Evolutionary conservation across 305 asterid genomes (phyloP).

Genomic region (Plantago rigida): DNA sequence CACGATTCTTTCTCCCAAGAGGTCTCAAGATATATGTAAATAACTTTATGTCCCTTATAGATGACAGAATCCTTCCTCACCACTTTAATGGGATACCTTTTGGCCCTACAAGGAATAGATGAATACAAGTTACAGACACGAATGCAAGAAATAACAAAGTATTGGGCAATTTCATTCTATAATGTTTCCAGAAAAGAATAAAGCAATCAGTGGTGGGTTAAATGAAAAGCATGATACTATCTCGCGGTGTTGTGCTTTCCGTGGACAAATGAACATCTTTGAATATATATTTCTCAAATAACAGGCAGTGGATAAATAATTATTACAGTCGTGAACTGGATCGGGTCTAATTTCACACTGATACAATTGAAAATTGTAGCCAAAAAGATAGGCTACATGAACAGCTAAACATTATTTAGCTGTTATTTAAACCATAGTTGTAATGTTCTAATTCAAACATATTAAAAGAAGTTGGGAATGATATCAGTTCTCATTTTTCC

Average conservation of each 20-base stretch:
- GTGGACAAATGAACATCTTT: not conserved
- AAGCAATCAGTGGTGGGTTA: not conserved
- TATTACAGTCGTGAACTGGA: not conserved
- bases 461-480: too few species aligned
- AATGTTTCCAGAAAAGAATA: conserved; percentile 10
- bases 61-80: conserved; percentile 55
- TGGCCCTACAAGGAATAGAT: conserved; percentile 58
- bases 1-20: conserved; percentile 95
- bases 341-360: not conserved
- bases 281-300: not conserved
- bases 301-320: not conserved
- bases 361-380: not conserved
- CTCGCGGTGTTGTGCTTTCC: not conserved
- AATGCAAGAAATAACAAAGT: conserved; percentile 17
- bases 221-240: not conserved
- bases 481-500: too few species aligned
- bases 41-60: conserved; percentile 57
- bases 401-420: not conserved
- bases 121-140: conserved; percentile 20
- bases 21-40: conserved; percentile 76
- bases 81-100: conserved; percentile 73
- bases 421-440: not conserved
- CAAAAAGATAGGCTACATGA: not conserved
- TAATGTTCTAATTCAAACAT: too few species aligned
- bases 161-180: conserved; percentile 2